Evolutionary conservation across 352 stramenopile genomes (phyloP).

Genomic region (Thalassiosira sp.): DNA sequence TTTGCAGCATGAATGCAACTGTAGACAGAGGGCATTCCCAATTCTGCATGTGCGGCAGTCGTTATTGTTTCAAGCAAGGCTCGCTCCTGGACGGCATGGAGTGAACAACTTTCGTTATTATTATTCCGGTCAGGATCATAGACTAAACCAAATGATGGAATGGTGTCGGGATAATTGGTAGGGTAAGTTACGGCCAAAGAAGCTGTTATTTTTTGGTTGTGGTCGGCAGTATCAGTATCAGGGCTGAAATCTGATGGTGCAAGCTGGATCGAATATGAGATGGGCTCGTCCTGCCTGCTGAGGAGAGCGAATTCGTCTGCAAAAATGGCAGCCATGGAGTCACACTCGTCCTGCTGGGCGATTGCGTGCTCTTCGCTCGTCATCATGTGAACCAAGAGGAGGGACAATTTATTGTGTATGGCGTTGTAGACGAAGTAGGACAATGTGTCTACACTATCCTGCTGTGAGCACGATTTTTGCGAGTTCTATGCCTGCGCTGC

Average conservation of each 20-base stretch:
- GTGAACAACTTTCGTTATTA: background rate
- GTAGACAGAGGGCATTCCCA: conserved; percentile 20
- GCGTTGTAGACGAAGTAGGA: too few species aligned
- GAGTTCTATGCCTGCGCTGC: too few species aligned
- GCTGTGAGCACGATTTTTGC: too few species aligned
- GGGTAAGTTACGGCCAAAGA: conserved; percentile 23
- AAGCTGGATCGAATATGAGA: conserved; percentile 40
- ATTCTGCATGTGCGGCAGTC: background rate
- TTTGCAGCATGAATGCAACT: conserved; percentile 22
- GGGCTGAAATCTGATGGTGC: background rate
- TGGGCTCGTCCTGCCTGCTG: conserved; percentile 3
- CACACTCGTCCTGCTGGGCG: conserved; percentile 30
- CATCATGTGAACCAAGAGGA: too few species aligned
- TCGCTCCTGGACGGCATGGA: conserved; percentile 35
- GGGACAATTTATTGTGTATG: too few species aligned
- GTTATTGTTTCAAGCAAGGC: conserved; percentile 15
- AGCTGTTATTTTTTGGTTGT: conserved; percentile 1
- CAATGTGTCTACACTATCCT: too few species aligned
- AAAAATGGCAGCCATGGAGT: conserved; percentile 31
- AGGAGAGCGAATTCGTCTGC: conserved; percentile 22
- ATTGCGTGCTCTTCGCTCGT: background rate
- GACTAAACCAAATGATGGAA: conserved; percentile 18
- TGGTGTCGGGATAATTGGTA: conserved; percentile 16
- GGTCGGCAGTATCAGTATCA: background rate
- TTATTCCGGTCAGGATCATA: background rate